These are phyloP conservation scores for Beauveria brongniartii DNA, from an alignment of 2,329 filamentous ascomycete genomes.

Conservation along the genomic window DNA sequence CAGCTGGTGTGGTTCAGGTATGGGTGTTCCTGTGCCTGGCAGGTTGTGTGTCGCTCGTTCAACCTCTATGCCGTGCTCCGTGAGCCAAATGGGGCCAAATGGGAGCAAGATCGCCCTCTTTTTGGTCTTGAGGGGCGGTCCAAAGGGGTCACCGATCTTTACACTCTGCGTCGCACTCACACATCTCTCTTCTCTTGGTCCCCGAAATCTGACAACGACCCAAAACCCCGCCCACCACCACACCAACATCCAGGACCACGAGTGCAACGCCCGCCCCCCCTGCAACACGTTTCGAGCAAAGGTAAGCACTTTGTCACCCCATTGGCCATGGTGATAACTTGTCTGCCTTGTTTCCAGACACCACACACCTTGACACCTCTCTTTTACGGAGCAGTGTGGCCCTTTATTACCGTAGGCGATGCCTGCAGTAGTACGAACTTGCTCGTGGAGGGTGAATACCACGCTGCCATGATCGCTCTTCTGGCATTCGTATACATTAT, in stretches of 20 bases:
- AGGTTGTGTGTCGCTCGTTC: neutral
- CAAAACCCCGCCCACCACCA: neutral
- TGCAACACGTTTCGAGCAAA: neutral
- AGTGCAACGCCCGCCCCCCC: slow-evolving; percentile 9
- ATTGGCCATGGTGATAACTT: too few relatives aligned
- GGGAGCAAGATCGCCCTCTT: neutral
- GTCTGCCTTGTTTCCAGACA: too few relatives aligned
- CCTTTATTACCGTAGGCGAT: neutral
- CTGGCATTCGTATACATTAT: neutral
- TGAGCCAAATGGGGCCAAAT: neutral
- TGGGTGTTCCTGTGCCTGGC: neutral
- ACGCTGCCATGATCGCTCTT: slow-evolving; percentile 6
- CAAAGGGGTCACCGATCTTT: neutral
- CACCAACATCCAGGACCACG: neutral
- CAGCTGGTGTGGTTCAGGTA: neutral
- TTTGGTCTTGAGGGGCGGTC: neutral
- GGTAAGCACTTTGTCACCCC: neutral
- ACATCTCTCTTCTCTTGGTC: neutral
- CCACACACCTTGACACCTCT: too few relatives aligned
- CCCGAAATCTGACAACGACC: slow-evolving; percentile 3
- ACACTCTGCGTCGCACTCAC: neutral
- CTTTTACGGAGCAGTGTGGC: too few relatives aligned
- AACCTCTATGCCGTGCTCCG: slow-evolving; percentile 7
- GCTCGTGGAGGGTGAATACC: slow-evolving; percentile 4
- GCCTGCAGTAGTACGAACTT: neutral